These are phyloP conservation scores for Coccomyxa sp. DNA, from an alignment of 139 green algal species.

Conservation along the genomic window DNA sequence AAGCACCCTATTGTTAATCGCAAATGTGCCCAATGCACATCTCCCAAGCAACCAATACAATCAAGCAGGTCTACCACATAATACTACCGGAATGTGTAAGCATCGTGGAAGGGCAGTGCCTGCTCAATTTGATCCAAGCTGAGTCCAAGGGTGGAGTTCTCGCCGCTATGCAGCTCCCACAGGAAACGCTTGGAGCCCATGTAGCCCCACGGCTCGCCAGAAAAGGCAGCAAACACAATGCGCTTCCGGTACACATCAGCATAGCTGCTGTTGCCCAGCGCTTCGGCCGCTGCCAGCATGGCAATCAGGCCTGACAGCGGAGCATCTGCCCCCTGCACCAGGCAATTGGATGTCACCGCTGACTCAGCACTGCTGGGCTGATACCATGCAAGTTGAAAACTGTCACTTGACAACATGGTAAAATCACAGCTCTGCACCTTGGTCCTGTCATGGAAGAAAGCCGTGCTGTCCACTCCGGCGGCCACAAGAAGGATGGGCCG, in stretches of 20 bases:
- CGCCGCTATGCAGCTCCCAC: conserved; percentile 48
- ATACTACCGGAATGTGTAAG: not conserved
- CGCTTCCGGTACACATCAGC: conserved; percentile 29
- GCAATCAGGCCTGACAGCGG: conserved; percentile 66
- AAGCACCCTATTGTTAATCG: too few species aligned
- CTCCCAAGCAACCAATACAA: not conserved
- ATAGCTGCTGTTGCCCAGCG: conserved; percentile 34
- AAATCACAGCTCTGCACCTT: conserved; percentile 12
- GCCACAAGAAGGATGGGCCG: conserved; percentile 48
- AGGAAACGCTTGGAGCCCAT: conserved; percentile 67
- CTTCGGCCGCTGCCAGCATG: conserved; percentile 52
- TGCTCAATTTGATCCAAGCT: conserved; percentile 40
- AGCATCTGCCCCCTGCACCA: conserved; percentile 48
- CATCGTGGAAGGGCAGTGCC: conserved; percentile 16
- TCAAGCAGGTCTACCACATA: not conserved
- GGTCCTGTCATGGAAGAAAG: conserved; percentile 54
- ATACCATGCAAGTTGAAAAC: not conserved
- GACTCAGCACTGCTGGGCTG: too few species aligned
- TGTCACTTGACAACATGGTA: not conserved
- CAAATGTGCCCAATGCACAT: not conserved
- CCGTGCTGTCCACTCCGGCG: conserved; percentile 43
- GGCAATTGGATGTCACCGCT: not conserved
- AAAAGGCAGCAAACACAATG: conserved; percentile 61
- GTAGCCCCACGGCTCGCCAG: conserved; percentile 67
- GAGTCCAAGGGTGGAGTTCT: conserved; percentile 33